Conservation (phyloP, 2,329 filamentous ascomycete genomes). For the Alternaria gansuensis region DNA sequence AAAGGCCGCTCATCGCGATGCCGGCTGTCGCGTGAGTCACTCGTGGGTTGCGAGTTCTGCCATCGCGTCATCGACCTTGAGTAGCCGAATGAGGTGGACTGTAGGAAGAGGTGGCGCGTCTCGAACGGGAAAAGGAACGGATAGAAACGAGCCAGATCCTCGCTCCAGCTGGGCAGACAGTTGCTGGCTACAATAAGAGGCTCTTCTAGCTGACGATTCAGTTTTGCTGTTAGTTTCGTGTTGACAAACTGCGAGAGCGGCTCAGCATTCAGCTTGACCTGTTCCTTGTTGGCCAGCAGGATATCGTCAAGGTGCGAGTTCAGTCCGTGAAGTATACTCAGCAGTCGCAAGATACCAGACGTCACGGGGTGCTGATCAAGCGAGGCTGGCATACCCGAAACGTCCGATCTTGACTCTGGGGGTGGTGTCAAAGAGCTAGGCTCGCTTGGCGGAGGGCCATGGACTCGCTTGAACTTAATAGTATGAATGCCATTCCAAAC, state of each 20-base stretch:
- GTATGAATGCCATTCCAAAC: conserved; percentile 92
- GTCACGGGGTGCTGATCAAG: conserved; percentile 85
- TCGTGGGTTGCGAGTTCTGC: conserved; percentile 88
- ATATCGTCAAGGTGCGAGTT: conserved; percentile 95
- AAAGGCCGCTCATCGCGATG: conserved; percentile 89
- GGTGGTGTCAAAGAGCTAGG: conserved; percentile 67
- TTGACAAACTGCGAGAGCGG: conserved; percentile 96
- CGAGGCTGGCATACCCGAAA: conserved; percentile 75
- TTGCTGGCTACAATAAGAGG: conserved; percentile 96
- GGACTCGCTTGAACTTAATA: conserved; percentile 88
- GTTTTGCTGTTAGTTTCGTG: conserved; percentile 95
- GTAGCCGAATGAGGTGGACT: conserved; percentile 98
- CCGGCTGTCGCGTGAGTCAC: conserved; percentile 81
- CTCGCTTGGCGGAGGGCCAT: conserved; percentile 81
- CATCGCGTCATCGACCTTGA: conserved; percentile 96
- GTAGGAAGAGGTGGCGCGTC: conserved; percentile 93
- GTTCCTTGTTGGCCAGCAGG: conserved; percentile 76
- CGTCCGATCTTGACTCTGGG: conserved; percentile 62
- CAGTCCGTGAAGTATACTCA: conserved; percentile 90
- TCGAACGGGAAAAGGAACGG: conserved; percentile 98
- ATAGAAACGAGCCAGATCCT: conserved; percentile 91
- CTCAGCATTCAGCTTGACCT: conserved; percentile 77
- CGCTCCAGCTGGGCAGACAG: conserved; percentile 93
- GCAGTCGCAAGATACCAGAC: conserved; percentile 83
- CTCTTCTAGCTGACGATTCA: conserved; percentile 96